Conservation (phyloP, 768 basidiomycete genomes). For the Lactifluus piperatus region DNA sequence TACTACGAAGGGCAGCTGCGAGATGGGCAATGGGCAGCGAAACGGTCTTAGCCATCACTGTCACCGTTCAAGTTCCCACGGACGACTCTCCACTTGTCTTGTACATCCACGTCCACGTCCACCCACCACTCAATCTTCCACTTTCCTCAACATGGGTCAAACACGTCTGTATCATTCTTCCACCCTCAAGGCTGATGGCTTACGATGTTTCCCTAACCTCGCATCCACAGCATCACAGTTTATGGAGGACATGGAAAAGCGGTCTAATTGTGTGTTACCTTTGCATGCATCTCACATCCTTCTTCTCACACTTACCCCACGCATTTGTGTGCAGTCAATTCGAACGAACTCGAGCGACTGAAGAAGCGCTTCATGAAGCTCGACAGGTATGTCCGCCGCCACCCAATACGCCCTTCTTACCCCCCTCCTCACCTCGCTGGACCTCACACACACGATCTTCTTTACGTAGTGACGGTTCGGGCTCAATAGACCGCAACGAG, state of each 20-base stretch:
- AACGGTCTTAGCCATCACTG: too few relatives aligned
- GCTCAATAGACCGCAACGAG: slow-evolving; percentile 97
- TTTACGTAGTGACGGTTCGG: slow-evolving; percentile 74
- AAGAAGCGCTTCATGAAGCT: slow-evolving; percentile 99
- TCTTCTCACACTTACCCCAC: background rate
- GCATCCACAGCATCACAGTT: slow-evolving; percentile 69
- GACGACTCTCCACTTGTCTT: background rate
- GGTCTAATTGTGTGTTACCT: slow-evolving; percentile 82
- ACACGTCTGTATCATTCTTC: slow-evolving; percentile 48
- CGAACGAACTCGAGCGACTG: slow-evolving; percentile 84
- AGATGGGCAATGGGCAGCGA: background rate
- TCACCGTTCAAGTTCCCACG: background rate
- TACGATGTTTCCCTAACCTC: background rate
- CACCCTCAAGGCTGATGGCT: background rate
- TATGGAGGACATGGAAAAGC: slow-evolving; percentile 96
- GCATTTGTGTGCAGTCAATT: slow-evolving; percentile 60
- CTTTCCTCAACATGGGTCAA: slow-evolving; percentile 57
- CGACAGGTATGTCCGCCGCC: slow-evolving; percentile 53
- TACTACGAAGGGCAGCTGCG: background rate
- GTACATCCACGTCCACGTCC: too few relatives aligned
- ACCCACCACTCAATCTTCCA: too few relatives aligned
- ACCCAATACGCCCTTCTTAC: background rate
- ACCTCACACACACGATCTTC: background rate
- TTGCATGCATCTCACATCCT: background rate
- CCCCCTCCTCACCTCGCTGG: background rate